These are phyloP conservation scores for Talaromyces liani DNA, from an alignment of 495 filamentous ascomycete species.

Conservation along the genomic window DNA sequence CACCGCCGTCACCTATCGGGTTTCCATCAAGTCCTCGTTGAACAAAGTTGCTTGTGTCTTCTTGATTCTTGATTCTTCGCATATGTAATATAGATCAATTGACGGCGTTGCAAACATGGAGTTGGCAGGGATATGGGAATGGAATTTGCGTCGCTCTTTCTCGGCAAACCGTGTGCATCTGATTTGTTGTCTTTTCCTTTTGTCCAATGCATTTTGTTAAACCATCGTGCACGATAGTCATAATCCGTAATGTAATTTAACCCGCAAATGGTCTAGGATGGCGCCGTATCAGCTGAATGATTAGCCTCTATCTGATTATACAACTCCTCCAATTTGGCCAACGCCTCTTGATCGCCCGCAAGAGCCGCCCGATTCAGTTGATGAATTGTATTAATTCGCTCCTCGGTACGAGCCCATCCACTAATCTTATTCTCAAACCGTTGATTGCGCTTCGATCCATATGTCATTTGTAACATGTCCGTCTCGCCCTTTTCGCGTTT, in stretches of 20 bases:
- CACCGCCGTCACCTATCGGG: conserved; percentile 41
- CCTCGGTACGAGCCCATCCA: conserved; percentile 35
- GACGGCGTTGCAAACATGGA: neutral
- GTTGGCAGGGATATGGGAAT: neutral
- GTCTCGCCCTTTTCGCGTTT: conserved; percentile 38
- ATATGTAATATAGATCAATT: neutral
- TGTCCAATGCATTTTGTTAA: neutral
- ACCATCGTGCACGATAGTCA: neutral
- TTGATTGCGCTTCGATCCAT: conserved; percentile 21
- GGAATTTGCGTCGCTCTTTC: neutral
- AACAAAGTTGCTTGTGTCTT: neutral
- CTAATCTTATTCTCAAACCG: conserved; percentile 25
- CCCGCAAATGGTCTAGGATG: neutral
- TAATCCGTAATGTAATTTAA: neutral
- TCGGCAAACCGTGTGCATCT: neutral
- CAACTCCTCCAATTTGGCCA: conserved; percentile 24
- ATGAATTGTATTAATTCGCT: conserved; percentile 29
- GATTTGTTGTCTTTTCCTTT: neutral
- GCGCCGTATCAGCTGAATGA: neutral
- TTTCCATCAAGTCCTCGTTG: conserved; percentile 15
- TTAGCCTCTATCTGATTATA: conserved; percentile 16
- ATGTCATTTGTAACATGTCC: conserved; percentile 33
- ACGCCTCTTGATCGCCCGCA: conserved; percentile 27
- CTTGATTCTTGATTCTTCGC: neutral
- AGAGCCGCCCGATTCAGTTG: conserved; percentile 25